Evolutionary conservation across 345 rosid species (phyloP), one percentile per base, ranked within the genome.

Genomic region (Linum trigynum): DNA sequence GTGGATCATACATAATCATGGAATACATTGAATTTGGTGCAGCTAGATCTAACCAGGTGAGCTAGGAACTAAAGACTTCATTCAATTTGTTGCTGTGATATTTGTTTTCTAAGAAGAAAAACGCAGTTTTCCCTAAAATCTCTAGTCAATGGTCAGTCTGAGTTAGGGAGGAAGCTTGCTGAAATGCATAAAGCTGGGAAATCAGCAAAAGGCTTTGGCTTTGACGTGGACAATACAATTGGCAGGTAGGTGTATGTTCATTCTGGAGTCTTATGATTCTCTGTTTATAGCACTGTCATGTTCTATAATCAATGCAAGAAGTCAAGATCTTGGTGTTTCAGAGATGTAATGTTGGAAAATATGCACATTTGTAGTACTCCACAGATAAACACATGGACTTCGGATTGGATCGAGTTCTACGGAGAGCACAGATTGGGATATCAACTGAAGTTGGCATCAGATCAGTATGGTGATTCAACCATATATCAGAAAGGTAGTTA

Each of bases 171-270:
- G 86, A 85, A 86, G 77, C 89, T 90, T 58, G 98, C 89, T 69
- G 94, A 88, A 80, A 92, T 90, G 98, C 98, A 90, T 81, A 86
- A 80, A 78, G 92, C 89, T 11, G 91, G 91, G 43, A 90, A 81
- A 75, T 84, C 97, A 7, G 75, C 74, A 2, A 88, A 86, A 64
- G 97, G 98, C 60, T 92, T 86, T 59, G 97, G 98, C 32, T 92
- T 92, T 70, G 85, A 86, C 56, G 94, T 90, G 41, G 85, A 90
- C 53, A 92, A 92, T 79, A 92, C 97, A 55, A 79, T 92, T 78
- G 98, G 98, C 73, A 92, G 98, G 98, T 89, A 48, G 53, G 53
- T 23, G 32, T 48, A 48, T 48, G 53, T 3, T 48, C 14, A 48
- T 48, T 2, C 53, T 48, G 53, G 51, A 9, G 32, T 23, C 32